Evolutionary conservation across 768 basidiomycete genomes (phyloP).

Genomic region (Mycena metata): DNA sequence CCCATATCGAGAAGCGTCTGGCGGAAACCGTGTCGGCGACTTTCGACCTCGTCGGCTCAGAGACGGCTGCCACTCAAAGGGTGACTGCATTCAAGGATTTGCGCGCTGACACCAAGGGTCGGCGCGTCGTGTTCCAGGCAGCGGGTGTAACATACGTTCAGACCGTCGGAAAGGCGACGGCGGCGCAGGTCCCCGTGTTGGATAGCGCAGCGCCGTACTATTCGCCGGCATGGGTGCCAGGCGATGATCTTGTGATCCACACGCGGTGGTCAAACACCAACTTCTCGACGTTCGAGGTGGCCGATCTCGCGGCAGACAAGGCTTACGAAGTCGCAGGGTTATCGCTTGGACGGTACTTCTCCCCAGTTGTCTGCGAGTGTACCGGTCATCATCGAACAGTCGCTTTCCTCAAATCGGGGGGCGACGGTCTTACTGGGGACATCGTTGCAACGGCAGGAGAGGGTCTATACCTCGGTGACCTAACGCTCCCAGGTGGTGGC

Average conservation of each 20-base stretch:
- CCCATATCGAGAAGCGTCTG: conserved; percentile 72
- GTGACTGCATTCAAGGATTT: conserved; percentile 75
- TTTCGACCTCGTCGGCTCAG: conserved; percentile 64
- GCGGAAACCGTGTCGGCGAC: conserved; percentile 71
- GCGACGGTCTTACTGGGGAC: conserved; percentile 71
- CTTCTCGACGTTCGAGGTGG: conserved; percentile 77
- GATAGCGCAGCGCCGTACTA: conserved; percentile 68
- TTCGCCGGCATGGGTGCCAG: conserved; percentile 75
- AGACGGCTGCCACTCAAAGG: conserved; percentile 67
- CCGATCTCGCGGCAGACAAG: conserved; percentile 59
- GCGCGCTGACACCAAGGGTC: conserved; percentile 66
- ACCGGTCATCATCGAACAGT: conserved; percentile 58
- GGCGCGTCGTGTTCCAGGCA: conserved; percentile 73
- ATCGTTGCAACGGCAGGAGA: conserved; percentile 73
- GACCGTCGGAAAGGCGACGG: conserved; percentile 49
- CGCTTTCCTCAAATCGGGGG: conserved; percentile 75
- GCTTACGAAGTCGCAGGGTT: conserved; percentile 67
- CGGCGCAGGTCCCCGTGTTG: conserved; percentile 62
- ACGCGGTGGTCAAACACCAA: conserved; percentile 75
- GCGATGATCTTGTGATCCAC: conserved; percentile 68
- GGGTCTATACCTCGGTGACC: conserved; percentile 75
- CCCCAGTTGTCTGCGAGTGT: conserved; percentile 67
- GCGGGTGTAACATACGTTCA: conserved; percentile 72
- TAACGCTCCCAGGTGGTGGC: conserved; percentile 60
- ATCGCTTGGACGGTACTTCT: conserved; percentile 76